Conservation (phyloP, 495 filamentous ascomycete genomes). For the Extremus antarcticus region DNA sequence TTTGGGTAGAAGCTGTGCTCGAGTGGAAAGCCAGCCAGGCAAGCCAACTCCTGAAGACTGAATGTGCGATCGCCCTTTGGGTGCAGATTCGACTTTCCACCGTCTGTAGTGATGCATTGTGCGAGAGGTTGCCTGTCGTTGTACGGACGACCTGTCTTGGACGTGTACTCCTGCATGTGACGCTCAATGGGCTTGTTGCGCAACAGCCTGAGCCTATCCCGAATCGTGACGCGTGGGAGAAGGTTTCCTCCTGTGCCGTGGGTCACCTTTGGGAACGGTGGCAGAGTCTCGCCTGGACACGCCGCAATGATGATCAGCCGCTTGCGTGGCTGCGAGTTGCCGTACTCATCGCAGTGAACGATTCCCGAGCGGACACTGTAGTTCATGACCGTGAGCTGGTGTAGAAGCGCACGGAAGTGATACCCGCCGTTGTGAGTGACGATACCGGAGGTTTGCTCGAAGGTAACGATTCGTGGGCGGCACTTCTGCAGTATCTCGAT, state of each 20-base stretch:
- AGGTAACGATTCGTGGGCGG: constrained; percentile 62
- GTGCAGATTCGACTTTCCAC: constrained; percentile 57
- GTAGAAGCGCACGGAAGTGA: constrained; percentile 49
- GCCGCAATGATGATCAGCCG: constrained; percentile 71
- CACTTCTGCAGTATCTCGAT: constrained; percentile 44
- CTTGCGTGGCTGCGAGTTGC: constrained; percentile 47
- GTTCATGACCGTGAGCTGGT: constrained; percentile 50
- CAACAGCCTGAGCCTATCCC: background rate
- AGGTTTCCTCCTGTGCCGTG: constrained; percentile 38
- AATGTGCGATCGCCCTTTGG: constrained; percentile 56
- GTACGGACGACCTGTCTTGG: background rate
- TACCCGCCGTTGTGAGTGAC: constrained; percentile 34
- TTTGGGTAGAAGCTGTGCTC: constrained; percentile 44
- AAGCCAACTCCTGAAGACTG: constrained; percentile 62
- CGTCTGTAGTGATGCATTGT: constrained; percentile 57
- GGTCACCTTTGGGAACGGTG: constrained; percentile 55
- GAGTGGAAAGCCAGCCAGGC: constrained; percentile 63
- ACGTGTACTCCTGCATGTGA: background rate
- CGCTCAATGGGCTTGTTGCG: background rate
- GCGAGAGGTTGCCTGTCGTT: constrained; percentile 27
- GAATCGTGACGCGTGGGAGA: constrained; percentile 34
- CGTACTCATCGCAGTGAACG: constrained; percentile 46
- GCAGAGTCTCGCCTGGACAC: constrained; percentile 65
- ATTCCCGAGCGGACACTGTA: constrained; percentile 59
- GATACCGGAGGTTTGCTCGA: constrained; percentile 71